Conservation (phyloP, 2,329 filamentous ascomycete genomes). For the Cladosporium sp. region DNA sequence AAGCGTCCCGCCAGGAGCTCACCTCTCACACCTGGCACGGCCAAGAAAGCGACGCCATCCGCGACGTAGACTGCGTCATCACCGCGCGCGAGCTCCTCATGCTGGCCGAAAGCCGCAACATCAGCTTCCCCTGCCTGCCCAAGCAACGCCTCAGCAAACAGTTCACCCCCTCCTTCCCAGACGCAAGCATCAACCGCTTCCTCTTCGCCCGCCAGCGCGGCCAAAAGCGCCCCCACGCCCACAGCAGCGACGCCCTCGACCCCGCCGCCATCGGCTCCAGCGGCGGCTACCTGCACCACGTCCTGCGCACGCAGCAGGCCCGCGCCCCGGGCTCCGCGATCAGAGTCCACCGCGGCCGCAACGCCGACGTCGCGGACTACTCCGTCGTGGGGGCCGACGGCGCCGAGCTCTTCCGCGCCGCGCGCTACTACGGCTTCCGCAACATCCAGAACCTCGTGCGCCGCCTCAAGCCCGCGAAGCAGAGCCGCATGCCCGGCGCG, state of each 20-base stretch:
- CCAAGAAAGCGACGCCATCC: slow-evolving; percentile 48
- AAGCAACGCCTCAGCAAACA: slow-evolving; percentile 46
- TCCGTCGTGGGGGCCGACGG: slow-evolving; percentile 50
- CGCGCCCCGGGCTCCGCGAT: slow-evolving; percentile 67
- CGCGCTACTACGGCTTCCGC: slow-evolving; percentile 92
- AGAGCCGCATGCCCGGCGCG: slow-evolving; percentile 73
- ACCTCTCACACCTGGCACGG: slow-evolving; percentile 47
- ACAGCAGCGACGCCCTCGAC: slow-evolving; percentile 33
- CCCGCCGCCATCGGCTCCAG: slow-evolving; percentile 60
- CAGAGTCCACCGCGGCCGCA: slow-evolving; percentile 67
- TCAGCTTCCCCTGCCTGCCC: slow-evolving; percentile 70
- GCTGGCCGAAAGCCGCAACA: slow-evolving; percentile 71
- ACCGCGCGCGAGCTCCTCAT: slow-evolving; percentile 92
- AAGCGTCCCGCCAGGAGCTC: slow-evolving; percentile 87
- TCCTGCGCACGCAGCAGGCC: slow-evolving; percentile 67
- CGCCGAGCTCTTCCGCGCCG: slow-evolving; percentile 62
- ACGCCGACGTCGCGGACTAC: slow-evolving; percentile 87
- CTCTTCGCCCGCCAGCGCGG: slow-evolving; percentile 60
- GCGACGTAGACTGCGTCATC: slow-evolving; percentile 97
- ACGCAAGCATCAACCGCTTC: slow-evolving; percentile 62
- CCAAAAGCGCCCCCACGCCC: slow-evolving; percentile 25
- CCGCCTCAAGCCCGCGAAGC: slow-evolving; percentile 73
- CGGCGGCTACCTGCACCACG: slow-evolving; percentile 81
- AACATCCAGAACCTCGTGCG: slow-evolving; percentile 98
- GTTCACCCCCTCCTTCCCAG: slow-evolving; percentile 60